Evolutionary conservation across 1,139 yeast genomes (phyloP).

Genomic region (Neolecta irregularis): DNA sequence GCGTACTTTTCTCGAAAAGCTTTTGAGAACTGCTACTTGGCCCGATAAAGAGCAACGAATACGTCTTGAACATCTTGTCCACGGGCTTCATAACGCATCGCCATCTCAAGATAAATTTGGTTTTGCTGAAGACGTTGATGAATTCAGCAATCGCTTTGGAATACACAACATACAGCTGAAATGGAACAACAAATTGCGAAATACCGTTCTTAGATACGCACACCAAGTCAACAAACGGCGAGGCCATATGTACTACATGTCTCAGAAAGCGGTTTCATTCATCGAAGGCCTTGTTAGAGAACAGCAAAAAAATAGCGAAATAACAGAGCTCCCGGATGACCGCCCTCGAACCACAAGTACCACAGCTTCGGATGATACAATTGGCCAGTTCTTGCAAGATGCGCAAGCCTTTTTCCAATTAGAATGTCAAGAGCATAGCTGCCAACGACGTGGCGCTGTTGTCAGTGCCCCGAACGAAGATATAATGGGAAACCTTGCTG

Average conservation of each 20-base stretch:
- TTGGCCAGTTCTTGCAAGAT: background rate
- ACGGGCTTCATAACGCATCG: too few relatives aligned
- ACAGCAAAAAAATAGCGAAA: slow-evolving; percentile 9
- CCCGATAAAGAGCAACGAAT: too few relatives aligned
- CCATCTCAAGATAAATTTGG: too few relatives aligned
- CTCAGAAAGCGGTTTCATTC: slow-evolving; percentile 56
- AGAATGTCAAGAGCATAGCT: background rate
- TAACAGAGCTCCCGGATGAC: slow-evolving; percentile 15
- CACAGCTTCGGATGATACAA: background rate
- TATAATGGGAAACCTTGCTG: slow-evolving; percentile 32
- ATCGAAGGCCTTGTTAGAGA: slow-evolving; percentile 36
- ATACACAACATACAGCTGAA: slow-evolving; percentile 61
- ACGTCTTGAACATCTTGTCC: too few relatives aligned
- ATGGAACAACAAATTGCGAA: slow-evolving; percentile 61
- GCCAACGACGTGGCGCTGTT: background rate
- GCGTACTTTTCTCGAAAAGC: background rate
- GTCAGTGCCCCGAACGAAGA: slow-evolving; percentile 26
- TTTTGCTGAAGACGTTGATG: slow-evolving; percentile 5
- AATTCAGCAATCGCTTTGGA: slow-evolving; percentile 60
- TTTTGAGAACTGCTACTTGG: too few relatives aligned
- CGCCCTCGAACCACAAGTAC: slow-evolving; percentile 15
- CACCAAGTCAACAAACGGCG: slow-evolving; percentile 44
- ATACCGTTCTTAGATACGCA: slow-evolving; percentile 45
- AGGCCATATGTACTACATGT: slow-evolving; percentile 44
- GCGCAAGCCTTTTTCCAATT: background rate